phyloP scores from a whole-genome alignment of 2,329 filamentous ascomycete genomes.

The Fusarium coicis region DNA sequence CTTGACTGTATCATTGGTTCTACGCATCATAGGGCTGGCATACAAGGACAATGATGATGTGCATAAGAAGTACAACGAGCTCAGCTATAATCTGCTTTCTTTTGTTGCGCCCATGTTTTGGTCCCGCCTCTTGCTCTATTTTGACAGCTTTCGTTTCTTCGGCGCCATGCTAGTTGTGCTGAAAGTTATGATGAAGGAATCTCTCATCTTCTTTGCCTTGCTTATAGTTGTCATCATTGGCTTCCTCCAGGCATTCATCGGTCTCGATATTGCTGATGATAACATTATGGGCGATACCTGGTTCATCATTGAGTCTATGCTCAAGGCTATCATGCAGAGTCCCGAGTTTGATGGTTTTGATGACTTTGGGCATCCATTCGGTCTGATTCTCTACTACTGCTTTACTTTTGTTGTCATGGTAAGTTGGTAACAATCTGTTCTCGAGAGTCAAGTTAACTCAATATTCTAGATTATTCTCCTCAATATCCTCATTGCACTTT shows the following conservation, averaged over 20 bases:
- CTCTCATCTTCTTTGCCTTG: constrained; percentile 94
- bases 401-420: constrained; percentile 99
- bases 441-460: background rate
- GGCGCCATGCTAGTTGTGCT: constrained; percentile 97
- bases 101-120: constrained; percentile 98
- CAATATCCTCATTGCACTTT: constrained; percentile 96
- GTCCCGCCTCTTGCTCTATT: constrained; percentile 89
- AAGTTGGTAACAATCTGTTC: constrained; percentile 32
- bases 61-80: constrained; percentile 74
- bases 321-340: constrained; percentile 89
- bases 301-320: constrained; percentile 84
- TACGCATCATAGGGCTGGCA: constrained; percentile 81
- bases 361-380: constrained; percentile 90
- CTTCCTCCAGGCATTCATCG: constrained; percentile 94
- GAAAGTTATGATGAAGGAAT: constrained; percentile 95
- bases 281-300: constrained; percentile 73
- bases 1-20: constrained; percentile 79
- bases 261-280: constrained; percentile 84
- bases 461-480: constrained; percentile 72
- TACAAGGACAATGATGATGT: constrained; percentile 59
- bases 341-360: constrained; percentile 93
- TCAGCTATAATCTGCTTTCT: constrained; percentile 94
- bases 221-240: constrained; percentile 84
- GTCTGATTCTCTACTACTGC: constrained; percentile 94
- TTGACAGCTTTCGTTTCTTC: constrained; percentile 95